Conservation (phyloP, 2,329 filamentous ascomycete genomes). For the Pezicula rhizophila region DNA sequence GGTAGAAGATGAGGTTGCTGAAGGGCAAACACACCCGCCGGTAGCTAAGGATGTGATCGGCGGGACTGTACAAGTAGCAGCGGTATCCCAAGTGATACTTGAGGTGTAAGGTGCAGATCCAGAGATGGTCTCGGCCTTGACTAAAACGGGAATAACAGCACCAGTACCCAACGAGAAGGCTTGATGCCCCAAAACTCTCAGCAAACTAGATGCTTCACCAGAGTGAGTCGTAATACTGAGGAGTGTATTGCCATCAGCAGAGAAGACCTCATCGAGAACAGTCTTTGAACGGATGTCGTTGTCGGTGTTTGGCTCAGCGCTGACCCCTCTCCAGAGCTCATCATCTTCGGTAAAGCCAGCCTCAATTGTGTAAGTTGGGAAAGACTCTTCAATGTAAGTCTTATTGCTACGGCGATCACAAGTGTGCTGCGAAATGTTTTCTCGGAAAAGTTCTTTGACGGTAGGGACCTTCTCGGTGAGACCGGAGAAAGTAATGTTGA, state of each 20-base stretch:
- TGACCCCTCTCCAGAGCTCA: constrained; percentile 36
- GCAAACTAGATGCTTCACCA: constrained; percentile 47
- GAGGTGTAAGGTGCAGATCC: neutral
- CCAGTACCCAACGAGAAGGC: constrained; percentile 57
- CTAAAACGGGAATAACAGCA: constrained; percentile 60
- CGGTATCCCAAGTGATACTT: constrained; percentile 25
- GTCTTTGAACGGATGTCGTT: constrained; percentile 43
- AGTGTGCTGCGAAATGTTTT: constrained; percentile 62
- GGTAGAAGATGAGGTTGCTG: constrained; percentile 21
- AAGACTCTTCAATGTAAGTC: constrained; percentile 44
- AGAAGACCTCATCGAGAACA: constrained; percentile 52
- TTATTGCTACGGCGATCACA: constrained; percentile 57
- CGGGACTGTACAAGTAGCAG: constrained; percentile 37
- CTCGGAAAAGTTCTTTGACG: constrained; percentile 60
- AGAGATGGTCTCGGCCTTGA: constrained; percentile 47
- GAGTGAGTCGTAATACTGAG: constrained; percentile 55
- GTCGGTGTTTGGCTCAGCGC: constrained; percentile 37
- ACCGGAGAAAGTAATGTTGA: constrained; percentile 52
- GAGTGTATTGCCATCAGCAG: constrained; percentile 45
- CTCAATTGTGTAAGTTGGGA: constrained; percentile 52
- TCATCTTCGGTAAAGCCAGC: constrained; percentile 53
- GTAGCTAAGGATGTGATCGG: constrained; percentile 36
- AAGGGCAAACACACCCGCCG: neutral
- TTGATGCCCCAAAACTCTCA: constrained; percentile 52
- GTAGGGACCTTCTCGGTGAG: constrained; percentile 40